Evolutionary conservation across 2,329 filamentous ascomycete species (phyloP).

Genomic region (Emmonsia crescens): DNA sequence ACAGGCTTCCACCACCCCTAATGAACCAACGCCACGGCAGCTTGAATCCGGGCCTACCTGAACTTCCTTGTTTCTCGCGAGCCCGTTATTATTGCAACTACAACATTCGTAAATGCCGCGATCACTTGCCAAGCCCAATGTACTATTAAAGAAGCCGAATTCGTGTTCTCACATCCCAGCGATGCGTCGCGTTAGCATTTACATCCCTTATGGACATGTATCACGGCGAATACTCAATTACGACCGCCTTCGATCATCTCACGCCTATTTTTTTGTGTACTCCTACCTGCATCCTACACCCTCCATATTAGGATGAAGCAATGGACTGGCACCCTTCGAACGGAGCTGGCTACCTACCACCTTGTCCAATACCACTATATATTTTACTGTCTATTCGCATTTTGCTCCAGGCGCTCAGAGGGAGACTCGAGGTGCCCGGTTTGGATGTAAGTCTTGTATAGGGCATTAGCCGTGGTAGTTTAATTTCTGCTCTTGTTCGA

Average conservation of each 20-base stretch:
- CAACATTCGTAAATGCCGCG: not conserved
- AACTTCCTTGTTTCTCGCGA: not conserved
- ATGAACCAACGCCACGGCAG: slow-evolving; percentile 10
- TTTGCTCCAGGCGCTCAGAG: not conserved
- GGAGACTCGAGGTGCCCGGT: not conserved
- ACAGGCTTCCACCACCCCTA: not conserved
- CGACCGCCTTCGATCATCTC: not conserved
- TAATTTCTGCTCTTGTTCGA: not conserved
- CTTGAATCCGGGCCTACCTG: slow-evolving; percentile 11
- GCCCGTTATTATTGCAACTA: not conserved
- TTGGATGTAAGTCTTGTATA: not conserved
- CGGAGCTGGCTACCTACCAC: too few species aligned
- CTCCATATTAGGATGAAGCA: not conserved
- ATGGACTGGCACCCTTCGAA: not conserved
- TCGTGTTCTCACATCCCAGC: not conserved
- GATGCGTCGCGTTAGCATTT: not conserved
- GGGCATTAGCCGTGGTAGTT: not conserved
- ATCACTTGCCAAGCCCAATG: not conserved
- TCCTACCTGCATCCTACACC: not conserved
- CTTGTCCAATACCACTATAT: not conserved
- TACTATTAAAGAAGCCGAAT: not conserved
- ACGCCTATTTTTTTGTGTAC: not conserved
- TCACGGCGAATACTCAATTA: not conserved
- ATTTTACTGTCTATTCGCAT: not conserved
- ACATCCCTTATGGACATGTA: not conserved